Percentiles rank a stretch among this genome's conserved stretches.
Evolutionary conservation across 306 rosid genomes (phyloP).

Genomic region (Fragaria nilgerrensis): DNA sequence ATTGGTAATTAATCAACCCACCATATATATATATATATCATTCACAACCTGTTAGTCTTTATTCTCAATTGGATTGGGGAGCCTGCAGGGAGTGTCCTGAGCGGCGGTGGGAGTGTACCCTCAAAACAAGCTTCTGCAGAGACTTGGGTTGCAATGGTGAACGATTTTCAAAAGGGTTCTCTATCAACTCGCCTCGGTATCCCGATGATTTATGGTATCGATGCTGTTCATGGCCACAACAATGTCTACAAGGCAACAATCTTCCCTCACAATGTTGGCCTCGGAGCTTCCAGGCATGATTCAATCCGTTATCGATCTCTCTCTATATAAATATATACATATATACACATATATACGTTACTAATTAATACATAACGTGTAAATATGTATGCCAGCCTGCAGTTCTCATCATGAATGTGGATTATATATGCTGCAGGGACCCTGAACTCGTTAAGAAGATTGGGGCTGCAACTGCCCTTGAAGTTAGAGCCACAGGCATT

Average conservation of each 20-base stretch:
- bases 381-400: too few species aligned
- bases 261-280: conserved; percentile 47
- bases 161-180: conserved; percentile 30
- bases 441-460: conserved; percentile 35
- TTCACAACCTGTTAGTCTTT: too few species aligned
- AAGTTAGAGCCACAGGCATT: conserved; percentile 43
- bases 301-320: too few species aligned
- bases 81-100: conserved; percentile 37
- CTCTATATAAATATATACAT: too few species aligned
- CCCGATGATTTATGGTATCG: conserved; percentile 46
- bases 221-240: conserved; percentile 44
- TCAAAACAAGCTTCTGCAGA: conserved; percentile 27
- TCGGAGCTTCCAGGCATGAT: conserved; percentile 43
- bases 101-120: conserved; percentile 40
- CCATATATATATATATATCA: too few species aligned
- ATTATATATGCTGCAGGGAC: conserved; percentile 16
- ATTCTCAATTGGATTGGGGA: not conserved
- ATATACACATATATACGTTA: too few species aligned
- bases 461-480: conserved; percentile 42
- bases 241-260: conserved; percentile 37
- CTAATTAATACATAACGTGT: too few species aligned
- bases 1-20: conserved; percentile 12
- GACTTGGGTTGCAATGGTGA: conserved; percentile 39
- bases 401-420: not conserved
- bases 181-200: conserved; percentile 39